Evolutionary conservation across 495 filamentous ascomycete species (phyloP), one percentile per base, ranked within the genome.

Genomic region (Tuber calosporum): DNA sequence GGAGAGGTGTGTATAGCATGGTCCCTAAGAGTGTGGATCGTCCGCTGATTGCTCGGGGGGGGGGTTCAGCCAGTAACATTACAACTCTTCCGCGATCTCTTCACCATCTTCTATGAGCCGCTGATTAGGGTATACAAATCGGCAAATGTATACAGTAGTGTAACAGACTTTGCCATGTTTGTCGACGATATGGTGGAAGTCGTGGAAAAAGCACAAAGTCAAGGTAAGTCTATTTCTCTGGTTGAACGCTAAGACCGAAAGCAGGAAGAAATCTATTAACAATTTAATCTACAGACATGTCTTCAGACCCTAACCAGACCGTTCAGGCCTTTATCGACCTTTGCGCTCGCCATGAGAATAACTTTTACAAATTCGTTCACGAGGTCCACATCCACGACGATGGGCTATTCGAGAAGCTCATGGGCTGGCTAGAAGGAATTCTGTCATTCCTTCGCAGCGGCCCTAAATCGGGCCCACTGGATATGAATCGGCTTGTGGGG

Each of bases 281-380:
- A 11, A 11, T 58, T 34, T 17, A 17, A 62, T 62, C 53, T 34
- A 34, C 9, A 62, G 96, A 97, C 82, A 89, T 94, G 66, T 91
- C 91, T 0, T 93, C 93, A 0, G 95, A 99, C 81, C 95, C 95
- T 20, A 99, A 99, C 83, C 93, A 97, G 84, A 99, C 95, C 0
- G 95, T 99, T n/a, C 95, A 99, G 82, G 87, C 92, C 45, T 99
- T 99, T 82, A 99, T 98, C 82, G 96, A 99, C 82, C 88, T 99
- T 62, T 99, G 95, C 82, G 91, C 92, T 73, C 89, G 95, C 22
- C 95, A 99, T 82, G 90, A 99, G 83, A 88, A 92, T 81, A 94
- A 96, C 85, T 96, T 99, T 82, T 99, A 99, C 86, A 97, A 97
- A 81, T 99, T 99, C 81, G 89, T 99, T 4, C 95, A 99, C 80